Base-by-base conservation (phyloP, 257 asterid genomes). In the Plantago major region DNA sequence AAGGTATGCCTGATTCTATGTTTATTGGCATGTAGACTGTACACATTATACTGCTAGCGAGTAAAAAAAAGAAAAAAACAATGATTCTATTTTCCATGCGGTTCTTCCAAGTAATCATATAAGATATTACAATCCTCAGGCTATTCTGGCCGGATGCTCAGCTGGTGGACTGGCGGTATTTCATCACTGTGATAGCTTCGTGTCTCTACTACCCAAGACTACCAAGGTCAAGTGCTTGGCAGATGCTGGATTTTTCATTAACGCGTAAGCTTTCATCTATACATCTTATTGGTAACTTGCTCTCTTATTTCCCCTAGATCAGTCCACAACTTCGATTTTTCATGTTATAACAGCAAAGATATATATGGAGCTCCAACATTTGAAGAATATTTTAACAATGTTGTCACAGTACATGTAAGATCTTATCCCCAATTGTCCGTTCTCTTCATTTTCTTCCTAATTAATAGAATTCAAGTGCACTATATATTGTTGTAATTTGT, bases 371-470 rank as follows among this genome's bases (percentile, higher is more conserved):
- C 74, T 22, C 73, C 49, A 9, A 84, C 80, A 48, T 86, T 92
- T 19, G 74, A 89, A 74, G 66, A 71, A 22, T 83, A 77, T 84
- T 92, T 76, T 44, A 70, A 70, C 14, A 84, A 84, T n/a, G 87
- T 89, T 43, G 97, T 89, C 17, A 58, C 65, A 45, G 84, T 94
- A 42, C 99, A 92, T 73, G 99, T 89, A 79, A 64, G 85, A 22
- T 22, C 26, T 22, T 58, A 50, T 65, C 42, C 5, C 67, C 30
- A 44, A 26, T 28, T 13, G 15, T 65, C 46, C 0, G 13, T 8
- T 22, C 44, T 14, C 64, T 66, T n/a, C 15, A 18, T 50, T 46
- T 9, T 43, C 17, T 9, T 58, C 4, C 10, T 3, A 51, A 6
- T n/a, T 16, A 18, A n/a, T 18, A n/a, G n/a, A n/a, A n/a, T n/a